These are phyloP conservation scores for Pezicula radicicola DNA, from an alignment of 2,329 filamentous ascomycete species.

Conservation along the genomic window DNA sequence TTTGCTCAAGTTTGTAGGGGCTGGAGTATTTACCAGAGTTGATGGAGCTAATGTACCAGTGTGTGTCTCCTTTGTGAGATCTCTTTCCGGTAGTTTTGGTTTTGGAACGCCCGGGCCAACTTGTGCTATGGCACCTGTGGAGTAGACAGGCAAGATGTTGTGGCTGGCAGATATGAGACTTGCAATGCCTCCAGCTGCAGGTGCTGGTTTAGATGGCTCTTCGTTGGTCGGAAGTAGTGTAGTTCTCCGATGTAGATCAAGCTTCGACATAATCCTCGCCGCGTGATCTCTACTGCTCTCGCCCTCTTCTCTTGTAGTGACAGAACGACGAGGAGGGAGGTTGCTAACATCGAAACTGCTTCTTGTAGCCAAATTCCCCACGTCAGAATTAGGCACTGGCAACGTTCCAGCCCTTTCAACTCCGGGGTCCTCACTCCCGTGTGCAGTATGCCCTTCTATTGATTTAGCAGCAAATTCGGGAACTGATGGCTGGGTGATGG, in stretches of 20 bases:
- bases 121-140: slow-evolving; percentile 31
- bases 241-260: slow-evolving; percentile 83
- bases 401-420: slow-evolving; percentile 64
- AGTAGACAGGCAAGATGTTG: slow-evolving; percentile 67
- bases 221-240: slow-evolving; percentile 42
- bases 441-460: slow-evolving; percentile 57
- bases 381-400: slow-evolving; percentile 60
- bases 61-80: slow-evolving; percentile 37
- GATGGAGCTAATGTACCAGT: slow-evolving; percentile 71
- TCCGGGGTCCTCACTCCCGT: slow-evolving; percentile 44
- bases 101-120: slow-evolving; percentile 26
- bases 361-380: slow-evolving; percentile 42
- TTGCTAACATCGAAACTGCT: slow-evolving; percentile 69
- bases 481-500: slow-evolving; percentile 82
- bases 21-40: slow-evolving; percentile 79
- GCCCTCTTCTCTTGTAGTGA: slow-evolving; percentile 63
- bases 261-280: slow-evolving; percentile 85
- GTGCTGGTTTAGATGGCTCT: slow-evolving; percentile 36
- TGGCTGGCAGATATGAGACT: slow-evolving; percentile 84
- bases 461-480: slow-evolving; percentile 87
- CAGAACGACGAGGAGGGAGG: slow-evolving; percentile 37
- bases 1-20: slow-evolving; percentile 82
- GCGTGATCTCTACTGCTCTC: slow-evolving; percentile 79
- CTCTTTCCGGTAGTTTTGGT: slow-evolving; percentile 31
- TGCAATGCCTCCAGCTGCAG: slow-evolving; percentile 66